Evolutionary conservation across 805 yeast genomes (phyloP).

Genomic region (Candida chauliodis): DNA sequence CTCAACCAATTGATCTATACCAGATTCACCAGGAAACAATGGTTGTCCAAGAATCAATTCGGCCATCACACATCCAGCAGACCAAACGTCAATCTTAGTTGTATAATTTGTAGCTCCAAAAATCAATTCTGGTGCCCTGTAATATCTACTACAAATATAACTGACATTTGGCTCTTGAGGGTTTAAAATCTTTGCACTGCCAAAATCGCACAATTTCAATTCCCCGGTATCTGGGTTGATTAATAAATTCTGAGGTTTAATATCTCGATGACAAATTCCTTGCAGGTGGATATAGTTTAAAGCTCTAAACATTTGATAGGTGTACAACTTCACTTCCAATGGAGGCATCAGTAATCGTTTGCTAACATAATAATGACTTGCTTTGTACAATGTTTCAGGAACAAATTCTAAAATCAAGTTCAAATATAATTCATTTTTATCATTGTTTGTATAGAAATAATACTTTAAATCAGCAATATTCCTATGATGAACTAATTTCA

Average conservation of each 20-base stretch:
- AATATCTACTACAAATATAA: conserved; percentile 93
- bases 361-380: conserved; percentile 77
- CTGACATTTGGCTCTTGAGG: conserved; percentile 94
- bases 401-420: conserved; percentile 87
- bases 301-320: conserved; percentile 74
- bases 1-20: conserved; percentile 95
- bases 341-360: conserved; percentile 80
- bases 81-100: conserved; percentile 96
- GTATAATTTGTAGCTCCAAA: conserved; percentile 97
- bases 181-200: conserved; percentile 86
- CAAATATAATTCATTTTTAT: conserved; percentile 75
- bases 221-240: conserved; percentile 84
- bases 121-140: conserved; percentile 95
- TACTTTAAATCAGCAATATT: conserved; percentile 86
- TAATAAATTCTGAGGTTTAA: conserved; percentile 84
- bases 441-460: conserved; percentile 74
- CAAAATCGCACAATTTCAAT: conserved; percentile 93
- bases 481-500: conserved; percentile 83
- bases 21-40: conserved; percentile 95
- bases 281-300: conserved; percentile 72
- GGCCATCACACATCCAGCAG: conserved; percentile 98
- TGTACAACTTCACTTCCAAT: conserved; percentile 81
- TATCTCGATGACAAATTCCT: conserved; percentile 90
- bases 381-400: conserved; percentile 94
- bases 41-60: conserved; percentile 95